Percentiles rank a stretch among this genome's conserved stretches.
Evolutionary conservation across 495 filamentous ascomycete species (phyloP).

Genomic region (Saxophila tyrrhenica): DNA sequence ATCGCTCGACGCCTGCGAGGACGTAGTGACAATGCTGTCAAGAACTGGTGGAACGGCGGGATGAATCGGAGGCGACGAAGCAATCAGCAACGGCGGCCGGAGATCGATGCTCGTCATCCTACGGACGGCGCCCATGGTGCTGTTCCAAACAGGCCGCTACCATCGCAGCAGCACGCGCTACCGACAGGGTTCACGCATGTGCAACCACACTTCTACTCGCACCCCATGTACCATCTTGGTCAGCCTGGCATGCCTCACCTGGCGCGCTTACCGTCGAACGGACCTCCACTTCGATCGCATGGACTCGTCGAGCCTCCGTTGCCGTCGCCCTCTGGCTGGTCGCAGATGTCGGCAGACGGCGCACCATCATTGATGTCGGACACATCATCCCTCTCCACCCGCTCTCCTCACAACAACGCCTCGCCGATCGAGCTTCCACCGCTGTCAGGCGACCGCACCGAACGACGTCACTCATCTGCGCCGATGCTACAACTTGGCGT

Average conservation of each 20-base stretch:
- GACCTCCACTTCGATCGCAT: constrained; percentile 31
- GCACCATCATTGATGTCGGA: constrained; percentile 64
- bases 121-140: constrained; percentile 8
- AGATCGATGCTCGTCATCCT: constrained; percentile 19
- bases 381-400: constrained; percentile 46
- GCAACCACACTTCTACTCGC: constrained; percentile 6
- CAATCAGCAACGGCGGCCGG: constrained; percentile 34
- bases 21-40: constrained; percentile 93
- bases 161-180: constrained; percentile 19
- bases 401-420: constrained; percentile 24
- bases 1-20: constrained; percentile 79
- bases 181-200: constrained; percentile 7
- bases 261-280: constrained; percentile 10
- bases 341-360: constrained; percentile 46
- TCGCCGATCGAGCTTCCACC: constrained; percentile 29
- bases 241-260: constrained; percentile 1
- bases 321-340: constrained; percentile 57
- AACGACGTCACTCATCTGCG: constrained; percentile 20
- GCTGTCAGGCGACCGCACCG: constrained; percentile 20
- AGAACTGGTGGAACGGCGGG: constrained; percentile 99
- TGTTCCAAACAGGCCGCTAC: background rate
- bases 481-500: constrained; percentile 19
- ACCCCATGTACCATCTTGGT: constrained; percentile 9
- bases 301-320: constrained; percentile 47
- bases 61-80: constrained; percentile 61